Base-by-base conservation (phyloP, 768 basidiomycete genomes). In the Melanogaster broomeanus region DNA sequence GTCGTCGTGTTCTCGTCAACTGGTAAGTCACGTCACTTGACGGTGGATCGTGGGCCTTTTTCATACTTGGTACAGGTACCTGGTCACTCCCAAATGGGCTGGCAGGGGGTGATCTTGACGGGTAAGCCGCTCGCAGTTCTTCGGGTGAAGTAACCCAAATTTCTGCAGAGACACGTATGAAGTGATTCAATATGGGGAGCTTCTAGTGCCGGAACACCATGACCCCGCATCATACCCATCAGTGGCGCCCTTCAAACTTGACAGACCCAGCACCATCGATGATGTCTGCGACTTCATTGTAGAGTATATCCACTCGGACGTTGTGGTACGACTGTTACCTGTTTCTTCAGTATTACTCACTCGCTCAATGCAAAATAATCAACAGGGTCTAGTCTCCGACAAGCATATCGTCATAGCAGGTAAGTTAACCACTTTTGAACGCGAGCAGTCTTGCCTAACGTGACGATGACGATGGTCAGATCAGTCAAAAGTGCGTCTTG, bases 201-300 rank as follows among this genome's bases (percentile, higher is more conserved):
- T 92, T 4, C 66, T 90, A 10, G 83, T 87, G 1, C 70, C 77
- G 4, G 67, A 72, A 21, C 69, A 78, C 38, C 71, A 77, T n/a
- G 61, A 68, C 0, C 74, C 88, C 16, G 84, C 82, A 10, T 60
- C 68, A 3, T 90, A 91, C 58, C 52, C 67, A 2, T 39, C 75
- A 3, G 70, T 67, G 8, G 58, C 56, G 0, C 67, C 78, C 2
- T 69, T 66, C 39, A 67, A 63, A 4, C 66, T 85, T 19, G 60
- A 58, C 12, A 69, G 77, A 16, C 75, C 80, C 8, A 81, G 82
- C 49, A 81, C 75, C 0, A 78, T 90, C 6, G 73, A 84, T 1
- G 88, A 91, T 57, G 82, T 93, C 13, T 88, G 87, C 53, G 76
- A 93, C 50, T 93, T 93, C 58, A 73, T 93, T 21, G 82, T 90